These are phyloP conservation scores for Pezicula carpinea DNA, from an alignment of 2,329 filamentous ascomycete genomes.

Conservation along the genomic window DNA sequence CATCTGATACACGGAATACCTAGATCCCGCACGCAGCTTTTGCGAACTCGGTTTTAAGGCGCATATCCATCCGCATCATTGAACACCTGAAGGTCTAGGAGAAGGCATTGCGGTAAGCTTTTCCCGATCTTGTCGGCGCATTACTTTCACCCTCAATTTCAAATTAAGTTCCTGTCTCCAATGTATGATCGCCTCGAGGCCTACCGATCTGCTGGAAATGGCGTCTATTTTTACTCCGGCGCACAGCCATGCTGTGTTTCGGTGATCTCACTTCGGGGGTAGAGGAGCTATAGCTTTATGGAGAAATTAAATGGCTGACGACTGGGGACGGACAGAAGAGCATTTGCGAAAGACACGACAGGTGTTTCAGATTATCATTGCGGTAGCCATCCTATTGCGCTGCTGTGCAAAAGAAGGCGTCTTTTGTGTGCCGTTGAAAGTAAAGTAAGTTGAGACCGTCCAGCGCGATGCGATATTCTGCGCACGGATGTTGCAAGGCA, in stretches of 20 bases:
- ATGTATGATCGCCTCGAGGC: constrained; percentile 16
- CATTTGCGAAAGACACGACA: constrained; percentile 10
- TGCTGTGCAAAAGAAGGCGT: constrained; percentile 6
- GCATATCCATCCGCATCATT: background rate
- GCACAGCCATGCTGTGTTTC: constrained; percentile 17
- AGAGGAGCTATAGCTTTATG: constrained; percentile 8
- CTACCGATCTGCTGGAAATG: constrained; percentile 9
- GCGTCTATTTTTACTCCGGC: constrained; percentile 18
- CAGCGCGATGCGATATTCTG: constrained; percentile 7
- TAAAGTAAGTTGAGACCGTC: constrained; percentile 21
- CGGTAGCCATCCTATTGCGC: constrained; percentile 9
- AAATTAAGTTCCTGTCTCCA: constrained; percentile 10
- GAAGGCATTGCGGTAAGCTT: background rate
- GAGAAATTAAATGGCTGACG: constrained; percentile 8
- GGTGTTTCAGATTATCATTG: constrained; percentile 18
- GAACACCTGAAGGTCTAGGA: constrained; percentile 11
- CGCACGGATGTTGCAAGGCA: constrained; percentile 24
- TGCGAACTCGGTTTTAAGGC: constrained; percentile 6
- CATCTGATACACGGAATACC: constrained; percentile 16
- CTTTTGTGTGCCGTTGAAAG: constrained; percentile 7
- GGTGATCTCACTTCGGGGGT: constrained; percentile 15
- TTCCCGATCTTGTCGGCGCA: constrained; percentile 3
- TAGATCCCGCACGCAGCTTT: constrained; percentile 6
- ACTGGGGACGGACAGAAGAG: constrained; percentile 15
- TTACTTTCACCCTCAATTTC: constrained; percentile 13